Conservation (phyloP, 306 rosid species). For the Medicago truncatula region MtrunA17r5.0-ANR NC_053046.1:15808001-15808500, state of each 20-base stretch:
- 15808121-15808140: too few relatives aligned
- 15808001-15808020: too few relatives aligned
- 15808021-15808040: too few relatives aligned
- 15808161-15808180: too few relatives aligned
- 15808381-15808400: slow-evolving; percentile 17
- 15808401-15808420: neutral
- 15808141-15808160: too few relatives aligned
- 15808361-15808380: neutral
- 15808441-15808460: neutral
- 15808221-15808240: neutral
- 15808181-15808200: too few relatives aligned
- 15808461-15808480: neutral
- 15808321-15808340: neutral
- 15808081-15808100: too few relatives aligned
- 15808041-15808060: too few relatives aligned
- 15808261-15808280: neutral
- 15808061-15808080: too few relatives aligned
- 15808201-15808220: too few relatives aligned
- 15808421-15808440: neutral
- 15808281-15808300: neutral
- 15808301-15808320: neutral
- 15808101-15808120: too few relatives aligned
- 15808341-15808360: neutral
- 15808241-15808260: neutral
- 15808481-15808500: neutral